Evolutionary conservation across 306 rosid species (phyloP).

Genomic region (Morella rubra): DNA sequence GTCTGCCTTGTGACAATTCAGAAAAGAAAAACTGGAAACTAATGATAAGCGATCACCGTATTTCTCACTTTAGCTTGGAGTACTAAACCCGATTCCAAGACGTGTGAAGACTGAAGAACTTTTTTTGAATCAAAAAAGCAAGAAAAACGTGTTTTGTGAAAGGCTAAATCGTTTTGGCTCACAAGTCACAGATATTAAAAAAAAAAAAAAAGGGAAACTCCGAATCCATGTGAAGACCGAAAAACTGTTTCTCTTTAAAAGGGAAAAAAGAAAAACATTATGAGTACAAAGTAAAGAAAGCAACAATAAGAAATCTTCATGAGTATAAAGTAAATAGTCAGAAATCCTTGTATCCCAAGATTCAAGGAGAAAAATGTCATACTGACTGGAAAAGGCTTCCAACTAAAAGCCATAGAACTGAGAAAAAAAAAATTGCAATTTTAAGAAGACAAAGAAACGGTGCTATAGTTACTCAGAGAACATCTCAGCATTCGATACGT

Average conservation of each 20-base stretch:
- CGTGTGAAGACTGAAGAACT: neutral
- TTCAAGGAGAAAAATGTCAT: neutral
- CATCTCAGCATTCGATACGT: neutral
- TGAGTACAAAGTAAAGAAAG: neutral
- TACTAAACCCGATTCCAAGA: neutral
- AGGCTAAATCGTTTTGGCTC: too few species aligned
- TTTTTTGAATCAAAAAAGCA: neutral
- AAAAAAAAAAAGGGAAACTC: neutral
- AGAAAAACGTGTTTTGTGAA: neutral
- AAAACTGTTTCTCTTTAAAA: neutral
- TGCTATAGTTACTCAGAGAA: neutral
- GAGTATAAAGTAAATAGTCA: neutral
- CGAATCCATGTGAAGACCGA: neutral
- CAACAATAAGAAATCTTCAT: neutral
- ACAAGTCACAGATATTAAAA: too few species aligned
- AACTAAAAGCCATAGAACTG: neutral
- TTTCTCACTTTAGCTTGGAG: neutral
- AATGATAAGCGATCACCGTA: neutral
- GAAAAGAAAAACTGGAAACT: neutral
- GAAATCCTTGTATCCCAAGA: neutral
- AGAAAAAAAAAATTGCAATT: neutral
- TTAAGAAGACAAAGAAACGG: neutral
- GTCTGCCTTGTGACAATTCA: conserved; percentile 2
- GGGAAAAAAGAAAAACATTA: neutral
- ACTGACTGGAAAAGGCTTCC: neutral